Base-by-base conservation (phyloP, 2,329 filamentous ascomycete genomes). In the Juglanconis oblonga region DNA sequence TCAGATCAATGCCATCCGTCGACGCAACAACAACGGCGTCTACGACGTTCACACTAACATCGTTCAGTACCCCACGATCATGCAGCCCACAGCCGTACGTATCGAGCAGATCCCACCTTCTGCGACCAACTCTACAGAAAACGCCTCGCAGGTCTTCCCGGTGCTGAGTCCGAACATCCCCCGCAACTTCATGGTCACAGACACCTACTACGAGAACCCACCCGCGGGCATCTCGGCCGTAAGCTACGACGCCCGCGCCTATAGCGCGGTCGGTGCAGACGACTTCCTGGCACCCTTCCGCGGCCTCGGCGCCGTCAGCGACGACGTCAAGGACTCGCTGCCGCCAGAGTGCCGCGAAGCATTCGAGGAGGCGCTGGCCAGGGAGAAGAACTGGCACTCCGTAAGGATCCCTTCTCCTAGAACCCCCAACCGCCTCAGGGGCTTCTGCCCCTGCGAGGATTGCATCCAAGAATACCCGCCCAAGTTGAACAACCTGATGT, bases 21-120 rank as follows among this genome's bases (percentile, higher is more conserved):
- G 83, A 62, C 77, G 82, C 48, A 95, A 90, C 66, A 79, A 88
- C 8, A 76, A 84, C 31, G 95, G 95, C 52, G 84, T 94, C 57
- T 98, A 98, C 74, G 93, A 99, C 69, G 87, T 94, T 32, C 93
- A 98, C 76, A 98, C 95, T 57, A 99, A 99, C 73, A 76, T 84
- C 61, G 89, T 97, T 83, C 91, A 95, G 70, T 96, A 90, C 71
- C 94, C 95, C 0, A 85, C 86, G 64, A 89, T 83, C 69, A 96
- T 92, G 84, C 95, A 99, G 73, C 92, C 95, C 3, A 95, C 92
- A 2, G 90, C 92, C 67, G 92, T 87, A 9, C 87, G 88, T 62
- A 92, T 93, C 79, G 91, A 95, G 74, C 86, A 89, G 62, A 79
- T 96, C 2, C 73, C 82, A 2, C 76, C 80, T 1, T 70, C 76